Evolutionary conservation across 257 asterid species (phyloP).

Genomic region (Solanum gracilifrons): DNA sequence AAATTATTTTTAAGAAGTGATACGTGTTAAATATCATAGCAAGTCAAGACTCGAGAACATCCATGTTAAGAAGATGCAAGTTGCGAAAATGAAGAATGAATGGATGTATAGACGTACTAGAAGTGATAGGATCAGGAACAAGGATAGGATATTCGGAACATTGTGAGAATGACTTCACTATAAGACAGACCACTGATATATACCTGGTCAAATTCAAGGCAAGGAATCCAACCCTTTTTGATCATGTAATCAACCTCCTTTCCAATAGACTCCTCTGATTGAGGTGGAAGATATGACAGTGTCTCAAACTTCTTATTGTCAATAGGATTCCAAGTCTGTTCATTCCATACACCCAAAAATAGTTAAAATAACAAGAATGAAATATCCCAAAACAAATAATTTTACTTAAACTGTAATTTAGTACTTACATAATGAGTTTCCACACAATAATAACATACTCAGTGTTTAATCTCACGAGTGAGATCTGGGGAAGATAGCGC

Average conservation of each 20-base stretch:
- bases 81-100: neutral
- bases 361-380: neutral
- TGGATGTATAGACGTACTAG: neutral
- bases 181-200: neutral
- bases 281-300: constrained; percentile 33
- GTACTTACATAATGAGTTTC: neutral
- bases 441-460: neutral
- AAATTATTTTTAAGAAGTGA: neutral
- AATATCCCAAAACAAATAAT: neutral
- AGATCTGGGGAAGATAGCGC: neutral
- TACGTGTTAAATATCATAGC: neutral
- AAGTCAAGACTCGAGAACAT: too few relatives aligned
- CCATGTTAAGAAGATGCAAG: neutral
- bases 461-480: neutral
- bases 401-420: neutral
- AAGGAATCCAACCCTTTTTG: constrained; percentile 39
- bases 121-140: neutral
- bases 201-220: constrained; percentile 45
- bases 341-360: neutral
- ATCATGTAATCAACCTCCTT: constrained; percentile 41
- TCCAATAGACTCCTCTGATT: constrained; percentile 28
- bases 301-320: constrained; percentile 45
- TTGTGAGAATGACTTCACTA: neutral
- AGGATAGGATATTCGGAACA: neutral
- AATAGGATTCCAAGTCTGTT: constrained; percentile 44